phyloP scores from a whole-genome alignment of 768 basidiomycete species.

The Tubosaeta sp. region DNA sequence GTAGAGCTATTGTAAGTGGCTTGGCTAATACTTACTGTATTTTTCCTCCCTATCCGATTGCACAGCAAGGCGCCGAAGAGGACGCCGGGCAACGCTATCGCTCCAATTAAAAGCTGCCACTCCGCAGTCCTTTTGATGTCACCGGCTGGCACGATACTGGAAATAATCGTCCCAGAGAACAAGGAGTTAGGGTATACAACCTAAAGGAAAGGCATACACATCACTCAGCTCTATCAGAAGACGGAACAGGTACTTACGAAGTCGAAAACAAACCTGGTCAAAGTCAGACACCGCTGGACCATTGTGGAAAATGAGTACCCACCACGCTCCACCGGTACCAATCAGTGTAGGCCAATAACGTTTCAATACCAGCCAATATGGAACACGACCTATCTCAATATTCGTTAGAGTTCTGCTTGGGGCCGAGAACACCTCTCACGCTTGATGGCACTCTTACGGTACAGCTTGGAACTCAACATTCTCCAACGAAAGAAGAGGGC shows the following conservation, averaged over 20 bases:
- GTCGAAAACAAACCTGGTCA: slow-evolving; percentile 61
- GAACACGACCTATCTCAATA: slow-evolving; percentile 41
- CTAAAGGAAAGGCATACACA: slow-evolving; percentile 21
- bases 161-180: slow-evolving; percentile 63
- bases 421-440: slow-evolving; percentile 31
- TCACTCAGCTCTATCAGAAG: no score
- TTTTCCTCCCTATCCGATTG: slow-evolving; percentile 51
- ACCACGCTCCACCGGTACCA: slow-evolving; percentile 74
- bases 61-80: slow-evolving; percentile 46
- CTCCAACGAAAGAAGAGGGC: slow-evolving; percentile 69
- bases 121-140: slow-evolving; percentile 59
- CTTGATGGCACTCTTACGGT: slow-evolving; percentile 61
- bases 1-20: slow-evolving; percentile 1
- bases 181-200: slow-evolving; percentile 73
- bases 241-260: slow-evolving; percentile 37
- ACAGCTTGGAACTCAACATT: slow-evolving; percentile 66
- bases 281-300: slow-evolving; percentile 1
- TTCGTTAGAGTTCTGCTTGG: slow-evolving; percentile 2
- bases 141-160: slow-evolving; percentile 53
- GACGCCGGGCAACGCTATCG: slow-evolving; percentile 59
- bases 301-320: background rate
- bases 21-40: slow-evolving; percentile 39
- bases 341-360: slow-evolving; percentile 65
- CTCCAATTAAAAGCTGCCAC: slow-evolving; percentile 59
- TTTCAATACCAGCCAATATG: slow-evolving; percentile 55